Base-by-base conservation (phyloP, 148 eudicot species). In the Heliamphora exappendiculata region DNA sequence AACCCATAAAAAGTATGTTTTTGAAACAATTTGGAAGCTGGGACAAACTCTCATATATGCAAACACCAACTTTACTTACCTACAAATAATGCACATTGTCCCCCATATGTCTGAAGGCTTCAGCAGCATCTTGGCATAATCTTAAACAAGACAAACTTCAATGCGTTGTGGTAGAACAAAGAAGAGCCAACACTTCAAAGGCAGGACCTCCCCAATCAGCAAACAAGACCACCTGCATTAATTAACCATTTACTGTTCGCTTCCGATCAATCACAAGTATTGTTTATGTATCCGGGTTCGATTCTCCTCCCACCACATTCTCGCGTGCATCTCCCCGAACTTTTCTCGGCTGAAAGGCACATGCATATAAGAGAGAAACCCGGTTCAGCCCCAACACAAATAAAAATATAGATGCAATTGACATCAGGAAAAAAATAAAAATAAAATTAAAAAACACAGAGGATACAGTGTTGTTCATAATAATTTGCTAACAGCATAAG, bases 231-330 rank as follows among this genome's bases (percentile, higher is more conserved):
- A 50, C 33, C 22, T 34, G 28, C 16, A 22, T n/a, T n/a, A n/a
- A n/a, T n/a, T n/a, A n/a, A n/a, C n/a, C n/a, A n/a, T n/a, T n/a
- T n/a, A 33, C 70, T 17, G 64, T 22, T 19, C 2, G 37, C n/a
- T 13, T 76, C 29, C 73, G 54, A 3, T 31, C 42, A 28, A 45
- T 89, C 82, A 89, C 82, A 95, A 69, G 86, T 95, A 95, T 68
- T 91, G 94, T 78, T 87, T 88, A 44, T 91, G 96, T 84, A 95
- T 84, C 84, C 98, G 84, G 72, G 92, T 85, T 76, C 98, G 86
- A 80, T 95, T 95, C 80, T 95, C 97, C 70, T 92, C 98, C 98
- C 98, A 95, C 98, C 98, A 95, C 20, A 92, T 79, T 73, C 92
- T 84, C 44, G 98, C 98, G 81, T 92, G 93, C 83, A 95, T 82